These are phyloP conservation scores for Erodium maritimum DNA, from an alignment of 345 rosid species.

Conservation along the genomic window DNA sequence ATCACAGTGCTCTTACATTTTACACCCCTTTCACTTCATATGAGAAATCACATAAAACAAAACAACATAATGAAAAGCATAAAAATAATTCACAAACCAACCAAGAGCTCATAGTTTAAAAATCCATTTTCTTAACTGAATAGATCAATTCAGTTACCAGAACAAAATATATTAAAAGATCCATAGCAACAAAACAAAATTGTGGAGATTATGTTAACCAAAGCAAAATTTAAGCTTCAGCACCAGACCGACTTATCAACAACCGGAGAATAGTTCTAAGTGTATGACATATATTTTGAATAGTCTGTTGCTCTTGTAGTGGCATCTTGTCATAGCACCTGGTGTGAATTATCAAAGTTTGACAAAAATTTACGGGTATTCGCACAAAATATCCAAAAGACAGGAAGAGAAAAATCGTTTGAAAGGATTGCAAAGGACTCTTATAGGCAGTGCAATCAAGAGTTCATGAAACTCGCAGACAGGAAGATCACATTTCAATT, in stretches of 20 bases:
- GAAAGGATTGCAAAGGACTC: background rate
- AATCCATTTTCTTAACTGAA: too few relatives aligned
- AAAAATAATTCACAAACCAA: too few relatives aligned
- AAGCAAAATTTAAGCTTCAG: background rate
- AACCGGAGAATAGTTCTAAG: slow-evolving; percentile 83
- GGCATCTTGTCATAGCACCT: slow-evolving; percentile 99
- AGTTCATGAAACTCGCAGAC: background rate
- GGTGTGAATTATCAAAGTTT: slow-evolving; percentile 5
- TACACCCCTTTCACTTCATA: too few relatives aligned
- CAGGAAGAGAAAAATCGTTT: too few relatives aligned
- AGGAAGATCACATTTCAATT: background rate
- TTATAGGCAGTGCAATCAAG: background rate
- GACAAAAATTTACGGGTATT: background rate
- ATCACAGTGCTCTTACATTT: too few relatives aligned
- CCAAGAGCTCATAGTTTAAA: too few relatives aligned
- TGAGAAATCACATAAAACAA: too few relatives aligned
- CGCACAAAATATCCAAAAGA: too few relatives aligned
- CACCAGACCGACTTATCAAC: slow-evolving; percentile 16
- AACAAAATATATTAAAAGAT: too few relatives aligned
- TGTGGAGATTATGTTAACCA: background rate
- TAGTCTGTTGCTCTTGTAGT: slow-evolving; percentile 91
- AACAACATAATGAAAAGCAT: too few relatives aligned
- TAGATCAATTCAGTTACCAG: too few relatives aligned
- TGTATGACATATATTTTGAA: slow-evolving; percentile 83
- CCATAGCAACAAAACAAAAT: background rate